Evolutionary conservation across 2,329 filamentous ascomycete species (phyloP).

Genomic region (Triangularia setosa): DNA sequence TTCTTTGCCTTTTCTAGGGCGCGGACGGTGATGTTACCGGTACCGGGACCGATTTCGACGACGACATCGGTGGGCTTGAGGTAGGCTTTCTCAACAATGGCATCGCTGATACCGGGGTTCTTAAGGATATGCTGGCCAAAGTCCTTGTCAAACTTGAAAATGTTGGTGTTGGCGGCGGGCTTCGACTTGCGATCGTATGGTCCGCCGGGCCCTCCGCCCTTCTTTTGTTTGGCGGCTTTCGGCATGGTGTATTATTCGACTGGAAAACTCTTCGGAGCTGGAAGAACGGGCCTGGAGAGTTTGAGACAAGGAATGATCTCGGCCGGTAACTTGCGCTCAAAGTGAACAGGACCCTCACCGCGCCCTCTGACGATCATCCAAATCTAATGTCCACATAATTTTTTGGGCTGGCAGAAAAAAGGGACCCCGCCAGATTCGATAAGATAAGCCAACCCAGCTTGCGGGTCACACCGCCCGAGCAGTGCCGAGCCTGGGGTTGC

Average conservation of each 20-base stretch:
- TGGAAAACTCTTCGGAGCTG: not conserved
- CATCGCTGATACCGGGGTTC: conserved; percentile 32
- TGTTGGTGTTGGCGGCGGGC: conserved; percentile 59
- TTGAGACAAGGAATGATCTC: not conserved
- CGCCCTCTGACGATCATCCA: not conserved
- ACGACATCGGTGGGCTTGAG: conserved; percentile 89
- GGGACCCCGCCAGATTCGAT: conserved; percentile 23
- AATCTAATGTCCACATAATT: conserved; percentile 13
- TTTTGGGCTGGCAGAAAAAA: conserved; percentile 22
- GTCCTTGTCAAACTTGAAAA: conserved; percentile 96
- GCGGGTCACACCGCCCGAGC: conserved; percentile 8
- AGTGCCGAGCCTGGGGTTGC: not conserved
- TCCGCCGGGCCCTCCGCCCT: conserved; percentile 30
- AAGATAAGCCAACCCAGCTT: conserved; percentile 20
- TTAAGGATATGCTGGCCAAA: conserved; percentile 88
- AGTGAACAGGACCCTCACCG: conserved; percentile 5
- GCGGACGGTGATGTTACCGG: conserved; percentile 81
- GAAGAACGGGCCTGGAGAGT: not conserved
- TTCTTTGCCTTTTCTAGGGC: conserved; percentile 86
- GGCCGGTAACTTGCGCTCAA: not conserved
- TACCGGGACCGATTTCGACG: conserved; percentile 87
- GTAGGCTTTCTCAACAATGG: conserved; percentile 75
- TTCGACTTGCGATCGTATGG: conserved; percentile 35
- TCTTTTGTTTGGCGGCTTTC: conserved; percentile 39
- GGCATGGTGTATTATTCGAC: conserved; percentile 32